Percentiles rank a stretch among this genome's conserved stretches.
Conservation (phyloP, 345 rosid genomes). For the Camelina laxa region DNA sequence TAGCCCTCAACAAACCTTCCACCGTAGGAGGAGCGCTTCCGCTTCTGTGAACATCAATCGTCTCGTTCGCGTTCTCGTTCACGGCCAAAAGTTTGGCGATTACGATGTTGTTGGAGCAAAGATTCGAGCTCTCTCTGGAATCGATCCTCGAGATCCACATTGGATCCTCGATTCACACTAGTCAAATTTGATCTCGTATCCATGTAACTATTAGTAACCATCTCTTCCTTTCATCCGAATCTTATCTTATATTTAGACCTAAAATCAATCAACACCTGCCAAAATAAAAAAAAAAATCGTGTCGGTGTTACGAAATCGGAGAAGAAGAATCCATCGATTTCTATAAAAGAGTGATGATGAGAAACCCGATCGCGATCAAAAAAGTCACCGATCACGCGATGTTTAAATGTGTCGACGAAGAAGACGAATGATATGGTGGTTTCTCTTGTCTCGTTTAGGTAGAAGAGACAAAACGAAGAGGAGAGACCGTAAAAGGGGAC, state of each 20-base stretch:
- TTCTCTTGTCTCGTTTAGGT: not conserved
- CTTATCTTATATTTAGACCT: constrained; percentile 10
- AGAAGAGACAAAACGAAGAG: not conserved
- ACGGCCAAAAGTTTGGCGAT: constrained; percentile 49
- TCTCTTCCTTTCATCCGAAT: constrained; percentile 43
- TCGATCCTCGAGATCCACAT: constrained; percentile 60
- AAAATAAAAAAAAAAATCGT: not conserved
- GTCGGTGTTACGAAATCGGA: constrained; percentile 30
- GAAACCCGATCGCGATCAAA: constrained; percentile 35
- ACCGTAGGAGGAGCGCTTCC: constrained; percentile 98
- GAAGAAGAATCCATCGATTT: not conserved
- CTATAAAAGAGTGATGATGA: not conserved
- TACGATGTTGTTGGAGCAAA: constrained; percentile 61
- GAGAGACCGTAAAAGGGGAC: not conserved
- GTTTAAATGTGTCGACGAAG: constrained; percentile 19
- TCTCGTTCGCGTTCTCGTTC: constrained; percentile 59
- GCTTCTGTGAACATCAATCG: constrained; percentile 63
- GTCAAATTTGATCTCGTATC: constrained; percentile 59
- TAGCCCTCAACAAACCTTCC: constrained; percentile 81
- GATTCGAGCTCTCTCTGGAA: constrained; percentile 72
- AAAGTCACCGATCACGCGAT: constrained; percentile 16
- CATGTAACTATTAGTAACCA: constrained; percentile 61
- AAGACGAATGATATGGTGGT: not conserved
- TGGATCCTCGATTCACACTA: constrained; percentile 53
- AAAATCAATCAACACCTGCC: constrained; percentile 30